These are phyloP conservation scores for Lachnellula suecica DNA, from an alignment of 2,329 filamentous ascomycete genomes.

Conservation along the genomic window DNA sequence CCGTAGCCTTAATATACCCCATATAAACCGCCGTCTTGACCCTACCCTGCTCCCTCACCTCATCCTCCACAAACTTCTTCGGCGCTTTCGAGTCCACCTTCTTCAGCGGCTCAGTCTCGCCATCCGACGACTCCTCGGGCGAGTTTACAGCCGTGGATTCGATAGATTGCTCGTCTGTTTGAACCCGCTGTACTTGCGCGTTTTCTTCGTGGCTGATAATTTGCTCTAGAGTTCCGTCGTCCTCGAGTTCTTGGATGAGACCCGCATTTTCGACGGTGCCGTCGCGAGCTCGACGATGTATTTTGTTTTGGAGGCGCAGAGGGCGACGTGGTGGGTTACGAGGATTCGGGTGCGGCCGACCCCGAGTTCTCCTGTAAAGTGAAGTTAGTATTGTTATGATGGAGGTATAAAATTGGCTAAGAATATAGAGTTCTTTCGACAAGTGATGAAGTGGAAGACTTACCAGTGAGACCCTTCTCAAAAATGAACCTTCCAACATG, in stretches of 20 bases:
- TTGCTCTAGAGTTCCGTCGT: slow-evolving; percentile 53
- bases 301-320: slow-evolving; percentile 69
- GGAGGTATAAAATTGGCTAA: not conserved
- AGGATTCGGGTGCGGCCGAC: slow-evolving; percentile 71
- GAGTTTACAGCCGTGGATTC: slow-evolving; percentile 54
- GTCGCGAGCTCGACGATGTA: slow-evolving; percentile 72
- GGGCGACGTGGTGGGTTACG: slow-evolving; percentile 76
- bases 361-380: slow-evolving; percentile 54
- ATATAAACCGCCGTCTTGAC: slow-evolving; percentile 68
- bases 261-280: slow-evolving; percentile 66
- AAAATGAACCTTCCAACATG: slow-evolving; percentile 80
- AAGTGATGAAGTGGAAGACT: not conserved
- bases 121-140: slow-evolving; percentile 46
- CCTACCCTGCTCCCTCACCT: slow-evolving; percentile 68
- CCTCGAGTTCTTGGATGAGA: slow-evolving; percentile 60
- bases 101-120: slow-evolving; percentile 43
- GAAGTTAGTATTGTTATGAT: not conserved
- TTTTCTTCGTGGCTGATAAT: slow-evolving; percentile 58
- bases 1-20: slow-evolving; percentile 65
- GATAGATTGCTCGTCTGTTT: slow-evolving; percentile 50
- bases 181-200: slow-evolving; percentile 41
- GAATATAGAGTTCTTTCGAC: not conserved
- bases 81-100: slow-evolving; percentile 52
- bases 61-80: slow-evolving; percentile 75
- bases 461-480: slow-evolving; percentile 67